Evolutionary conservation across 2,329 filamentous ascomycete genomes (phyloP).

Genomic region (Colletotrichum ledebouriae): DNA sequence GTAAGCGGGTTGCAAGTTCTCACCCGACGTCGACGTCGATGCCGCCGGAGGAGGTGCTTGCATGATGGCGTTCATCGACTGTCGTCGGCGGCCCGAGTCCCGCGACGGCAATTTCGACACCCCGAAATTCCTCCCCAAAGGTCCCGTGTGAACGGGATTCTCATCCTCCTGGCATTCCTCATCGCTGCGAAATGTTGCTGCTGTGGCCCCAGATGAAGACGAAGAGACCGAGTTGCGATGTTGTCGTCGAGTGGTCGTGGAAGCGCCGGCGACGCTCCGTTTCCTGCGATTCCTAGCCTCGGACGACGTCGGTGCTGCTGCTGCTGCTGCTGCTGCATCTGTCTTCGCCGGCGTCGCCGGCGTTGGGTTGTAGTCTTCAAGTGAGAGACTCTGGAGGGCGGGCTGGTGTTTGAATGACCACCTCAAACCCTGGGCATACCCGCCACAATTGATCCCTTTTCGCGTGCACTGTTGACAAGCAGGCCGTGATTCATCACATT

Average conservation of each 20-base stretch:
- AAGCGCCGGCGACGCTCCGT: neutral
- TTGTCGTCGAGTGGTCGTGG: neutral
- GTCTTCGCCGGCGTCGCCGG: neutral
- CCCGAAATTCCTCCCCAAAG: neutral
- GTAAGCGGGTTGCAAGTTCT: conserved; percentile 17
- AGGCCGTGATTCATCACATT: conserved; percentile 51
- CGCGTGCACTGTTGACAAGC: conserved; percentile 49
- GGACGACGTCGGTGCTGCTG: neutral
- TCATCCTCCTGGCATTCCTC: neutral
- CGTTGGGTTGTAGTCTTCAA: conserved; percentile 6
- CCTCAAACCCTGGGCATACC: conserved; percentile 52
- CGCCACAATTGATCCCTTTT: conserved; percentile 48
- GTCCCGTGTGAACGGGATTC: no score
- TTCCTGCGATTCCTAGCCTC: neutral
- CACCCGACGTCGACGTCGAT: neutral
- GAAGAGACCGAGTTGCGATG: conserved; percentile 17
- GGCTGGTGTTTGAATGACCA: conserved; percentile 59
- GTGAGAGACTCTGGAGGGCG: conserved; percentile 16
- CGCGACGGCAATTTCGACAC: neutral
- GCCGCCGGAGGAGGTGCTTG: neutral
- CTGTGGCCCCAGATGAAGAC: neutral
- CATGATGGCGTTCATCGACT: neutral
- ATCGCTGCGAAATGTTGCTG: neutral
- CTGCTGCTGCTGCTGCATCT: neutral
- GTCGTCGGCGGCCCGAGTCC: neutral